A percentile compares a stretch with the other conserved stretches of the same genome.
These are phyloP conservation scores for Atalantia buxifolia DNA, from an alignment of 345 rosid genomes.

Conservation along the genomic window DNA sequence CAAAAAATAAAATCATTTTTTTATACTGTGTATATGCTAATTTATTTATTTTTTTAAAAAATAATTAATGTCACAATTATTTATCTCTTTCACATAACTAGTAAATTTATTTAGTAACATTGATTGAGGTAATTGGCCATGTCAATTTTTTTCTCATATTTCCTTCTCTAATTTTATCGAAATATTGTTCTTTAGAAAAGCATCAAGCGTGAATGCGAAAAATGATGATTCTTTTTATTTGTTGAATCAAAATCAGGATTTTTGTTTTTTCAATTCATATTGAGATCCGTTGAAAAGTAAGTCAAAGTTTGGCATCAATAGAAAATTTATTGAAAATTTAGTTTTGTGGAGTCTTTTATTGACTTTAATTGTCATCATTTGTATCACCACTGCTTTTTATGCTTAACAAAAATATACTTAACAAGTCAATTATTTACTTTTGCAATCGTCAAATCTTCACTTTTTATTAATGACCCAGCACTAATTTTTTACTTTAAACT, in stretches of 20 bases:
- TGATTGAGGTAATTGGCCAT: background rate
- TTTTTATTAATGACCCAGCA: no score
- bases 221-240: background rate
- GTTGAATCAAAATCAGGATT: background rate
- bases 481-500: no score
- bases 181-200: no score
- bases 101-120: background rate
- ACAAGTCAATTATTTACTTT: no score
- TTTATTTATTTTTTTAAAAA: no score
- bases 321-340: background rate
- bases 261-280: background rate
- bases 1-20: no score
- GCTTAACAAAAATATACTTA: no score
- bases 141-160: background rate
- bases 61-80: no score
- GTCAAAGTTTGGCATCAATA: background rate
- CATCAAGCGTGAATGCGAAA: background rate
- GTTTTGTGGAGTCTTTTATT: background rate
- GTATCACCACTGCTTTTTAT: no score
- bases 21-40: no score
- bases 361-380: background rate
- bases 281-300: background rate
- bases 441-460: no score
- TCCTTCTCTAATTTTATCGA: background rate
- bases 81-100: background rate